These are phyloP conservation scores for Backusella tuberculispora DNA, from an alignment of 192 early-diverging fungal species.

Conservation along the genomic window DNA sequence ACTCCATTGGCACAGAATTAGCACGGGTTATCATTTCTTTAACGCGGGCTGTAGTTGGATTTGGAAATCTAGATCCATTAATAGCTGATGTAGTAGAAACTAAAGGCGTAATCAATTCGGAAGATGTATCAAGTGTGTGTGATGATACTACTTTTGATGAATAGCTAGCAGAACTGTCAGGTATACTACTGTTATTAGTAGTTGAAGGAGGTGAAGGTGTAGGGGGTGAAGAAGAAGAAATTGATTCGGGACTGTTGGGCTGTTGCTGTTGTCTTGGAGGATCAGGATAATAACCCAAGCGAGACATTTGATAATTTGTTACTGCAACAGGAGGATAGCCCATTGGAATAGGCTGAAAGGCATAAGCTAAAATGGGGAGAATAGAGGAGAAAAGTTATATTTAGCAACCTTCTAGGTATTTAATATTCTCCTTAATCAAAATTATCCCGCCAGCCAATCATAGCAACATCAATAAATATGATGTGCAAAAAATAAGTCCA, in stretches of 20 bases:
- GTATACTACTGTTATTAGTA: background rate
- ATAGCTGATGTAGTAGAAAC: background rate
- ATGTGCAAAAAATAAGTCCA: background rate
- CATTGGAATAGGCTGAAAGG: constrained; percentile 35
- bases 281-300: constrained; percentile 15
- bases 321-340: constrained; percentile 24
- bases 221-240: constrained; percentile 12
- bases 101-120: background rate
- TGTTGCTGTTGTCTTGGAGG: constrained; percentile 1
- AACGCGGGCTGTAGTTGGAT: constrained; percentile 21
- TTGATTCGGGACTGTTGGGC: constrained; percentile 26
- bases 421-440: constrained; percentile 18
- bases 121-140: background rate
- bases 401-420: background rate
- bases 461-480: background rate
- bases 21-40: constrained; percentile 30
- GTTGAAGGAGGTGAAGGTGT: constrained; percentile 15
- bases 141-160: constrained; percentile 4
- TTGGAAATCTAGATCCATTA: constrained; percentile 8
- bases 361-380: constrained; percentile 19
- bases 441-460: constrained; percentile 10
- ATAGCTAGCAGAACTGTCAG: background rate
- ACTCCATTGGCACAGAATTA: constrained; percentile 30
- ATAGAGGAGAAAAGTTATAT: constrained; percentile 9
- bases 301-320: constrained; percentile 25